phyloP scores from a whole-genome alignment of 2,329 filamentous ascomycete genomes.

The Xylariaceae sp. region DNA sequence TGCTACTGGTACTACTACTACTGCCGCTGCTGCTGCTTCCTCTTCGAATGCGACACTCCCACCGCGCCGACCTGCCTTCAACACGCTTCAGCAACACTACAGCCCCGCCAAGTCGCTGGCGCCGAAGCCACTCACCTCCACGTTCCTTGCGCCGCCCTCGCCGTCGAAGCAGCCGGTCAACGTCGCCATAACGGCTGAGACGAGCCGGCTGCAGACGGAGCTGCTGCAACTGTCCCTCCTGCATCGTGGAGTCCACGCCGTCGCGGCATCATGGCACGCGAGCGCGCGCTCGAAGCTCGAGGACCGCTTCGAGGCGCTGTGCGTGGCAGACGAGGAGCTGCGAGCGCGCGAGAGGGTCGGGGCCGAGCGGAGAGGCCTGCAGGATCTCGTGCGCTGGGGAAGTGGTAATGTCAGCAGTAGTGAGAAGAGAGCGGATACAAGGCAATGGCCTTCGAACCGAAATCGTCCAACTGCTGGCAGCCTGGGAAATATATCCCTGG shows the following conservation, averaged over 20 bases:
- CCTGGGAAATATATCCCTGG: too few relatives aligned
- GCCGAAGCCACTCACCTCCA: slow-evolving; percentile 57
- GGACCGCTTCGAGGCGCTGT: slow-evolving; percentile 39
- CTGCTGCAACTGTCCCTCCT: slow-evolving; percentile 61
- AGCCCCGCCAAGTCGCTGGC: slow-evolving; percentile 56
- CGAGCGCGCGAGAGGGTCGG: slow-evolving; percentile 36
- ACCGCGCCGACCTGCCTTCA: slow-evolving; percentile 50
- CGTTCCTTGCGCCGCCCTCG: slow-evolving; percentile 53
- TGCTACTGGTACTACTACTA: too few relatives aligned
- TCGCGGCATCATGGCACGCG: slow-evolving; percentile 46
- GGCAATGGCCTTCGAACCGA: too few relatives aligned
- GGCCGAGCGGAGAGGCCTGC: slow-evolving; percentile 45
- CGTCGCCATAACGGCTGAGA: slow-evolving; percentile 53
- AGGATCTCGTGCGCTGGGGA: slow-evolving; percentile 49
- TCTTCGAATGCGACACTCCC: slow-evolving; percentile 15
- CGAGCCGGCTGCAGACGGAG: slow-evolving; percentile 55
- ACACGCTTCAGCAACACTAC: slow-evolving; percentile 61
- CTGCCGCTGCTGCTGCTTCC: too few relatives aligned
- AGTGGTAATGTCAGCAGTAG: too few relatives aligned
- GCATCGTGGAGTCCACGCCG: slow-evolving; percentile 47
- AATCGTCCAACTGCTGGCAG: too few relatives aligned
- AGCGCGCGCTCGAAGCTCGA: slow-evolving; percentile 49
- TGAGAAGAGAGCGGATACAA: too few relatives aligned
- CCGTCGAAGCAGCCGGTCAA: slow-evolving; percentile 58
- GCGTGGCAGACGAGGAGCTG: slow-evolving; percentile 31